Base-by-base conservation (phyloP, 73 alveolate species). In the Paramecium sexaurelia region DNA sequence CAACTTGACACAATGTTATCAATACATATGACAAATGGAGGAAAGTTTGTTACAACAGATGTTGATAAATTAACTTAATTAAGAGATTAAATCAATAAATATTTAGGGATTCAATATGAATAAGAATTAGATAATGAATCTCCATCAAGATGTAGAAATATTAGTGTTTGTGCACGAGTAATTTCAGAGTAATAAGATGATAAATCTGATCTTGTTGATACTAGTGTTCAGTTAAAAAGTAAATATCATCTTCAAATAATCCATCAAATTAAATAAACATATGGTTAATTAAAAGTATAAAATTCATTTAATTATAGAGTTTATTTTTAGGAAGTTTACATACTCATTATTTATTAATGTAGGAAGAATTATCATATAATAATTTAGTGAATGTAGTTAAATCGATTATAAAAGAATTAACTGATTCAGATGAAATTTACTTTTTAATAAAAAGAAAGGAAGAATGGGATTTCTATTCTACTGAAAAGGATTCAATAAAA, bases 381-480 rank as follows among this genome's bases (percentile, higher is more conserved):
- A 41, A 45, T 78, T 26, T 78, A 11, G 43, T 78, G 43, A 41
- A 22, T 5, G 90, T 78, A 9, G 90, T 78, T 24, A 78, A 78
- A 26, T 22, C 68, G 6, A 78, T 78, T 27, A 78, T 78, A 9
- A 78, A 78, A 43, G 55, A 32, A 41, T 45, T 78, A 17, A 45
- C 73, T 2, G 90, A 78, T 78, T 22, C 90, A 22, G 90, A 78
- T 41, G 71, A 78, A 29, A 39, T 78, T 4, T 22, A 26, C 29
- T 78, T 78, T 33, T 19, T 78, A 8, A 78, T 78, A 3, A 39
- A 40, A 39, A 37, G 75, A 33, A 78, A 78, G 9, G 36, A 27
- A 11, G 90, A 78, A 6, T 78, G 90, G 90, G 90, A 39, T 78
- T 39, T 78, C 45, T 78, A 78, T 43, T 78, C 71, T 9, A 78